Evolutionary conservation across 192 early-diverging fungal species (phyloP), one percentile per base, ranked within the genome.

Genomic region (Backusella parvicylindrica): DNA sequence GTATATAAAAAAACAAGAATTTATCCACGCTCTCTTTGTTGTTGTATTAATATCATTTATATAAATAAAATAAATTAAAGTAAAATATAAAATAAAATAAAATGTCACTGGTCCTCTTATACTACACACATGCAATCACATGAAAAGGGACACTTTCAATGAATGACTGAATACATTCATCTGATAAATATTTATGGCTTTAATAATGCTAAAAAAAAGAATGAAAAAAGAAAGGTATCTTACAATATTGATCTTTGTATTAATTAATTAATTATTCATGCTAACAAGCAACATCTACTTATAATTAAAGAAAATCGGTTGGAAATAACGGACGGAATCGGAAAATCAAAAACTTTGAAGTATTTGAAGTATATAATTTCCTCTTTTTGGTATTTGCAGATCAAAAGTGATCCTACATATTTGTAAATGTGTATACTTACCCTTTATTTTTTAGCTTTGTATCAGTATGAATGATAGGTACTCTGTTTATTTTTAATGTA

Each of bases 11-110:
- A 32, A 66, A 66, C 16, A 65, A 32, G 31, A 31, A 32, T 66
- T 66, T 66, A 35, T 31, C 64, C 53, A 60, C 53, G 53, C 53
- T 60, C 50, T 26, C 53, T 60, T 60, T 60, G 53, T 53, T 53
- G 50, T 56, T 56, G 50, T 56, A 56, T 56, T 56, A 56, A 56
- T 56, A 50, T 21, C 4, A 50, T 50, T n/a, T 50, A 21, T 50
- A 56, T 56, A 56, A 56, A 56, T 56, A 56, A 56, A 56, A 12
- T 56, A 56, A 56, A 11, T 9, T 56, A 56, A 23, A 56, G 2
- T 12, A 5, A 37, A 5, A 37, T 37, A 37, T 37, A 38, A 38
- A 38, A 56, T 26, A 56, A 26, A 60, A 28, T 0, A 50, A 50
- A 60, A 60, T 47, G 16, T 21, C 43, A 47, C 43, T 47, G 43